phyloP scores from a whole-genome alignment of 2,329 filamentous ascomycete genomes.

The Harringtonia aguacate region DNA sequence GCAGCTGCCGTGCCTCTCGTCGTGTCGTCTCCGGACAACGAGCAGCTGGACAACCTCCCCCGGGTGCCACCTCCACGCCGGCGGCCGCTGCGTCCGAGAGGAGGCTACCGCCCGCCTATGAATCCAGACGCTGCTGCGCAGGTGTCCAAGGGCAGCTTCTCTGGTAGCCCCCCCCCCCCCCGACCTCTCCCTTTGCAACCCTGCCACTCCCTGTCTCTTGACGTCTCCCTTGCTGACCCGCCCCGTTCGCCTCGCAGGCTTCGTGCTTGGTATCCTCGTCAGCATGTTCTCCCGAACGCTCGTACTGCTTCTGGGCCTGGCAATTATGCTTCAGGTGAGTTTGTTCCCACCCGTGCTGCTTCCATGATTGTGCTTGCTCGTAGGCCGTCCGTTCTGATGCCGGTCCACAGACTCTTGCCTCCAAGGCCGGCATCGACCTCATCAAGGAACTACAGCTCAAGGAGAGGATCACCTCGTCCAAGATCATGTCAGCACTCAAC shows the following conservation, averaged over 20 bases:
- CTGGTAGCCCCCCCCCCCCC: slow-evolving; percentile 24
- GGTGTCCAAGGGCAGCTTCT: slow-evolving; percentile 43
- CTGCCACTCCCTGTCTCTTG: background rate
- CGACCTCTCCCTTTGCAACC: background rate
- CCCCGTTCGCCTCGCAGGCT: slow-evolving; percentile 29
- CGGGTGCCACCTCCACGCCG: too few species aligned
- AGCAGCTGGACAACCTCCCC: too few species aligned
- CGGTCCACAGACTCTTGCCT: slow-evolving; percentile 22
- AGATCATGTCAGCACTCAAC: slow-evolving; percentile 37
- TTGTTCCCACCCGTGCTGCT: too few species aligned
- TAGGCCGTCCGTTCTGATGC: too few species aligned
- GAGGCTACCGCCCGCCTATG: slow-evolving; percentile 5
- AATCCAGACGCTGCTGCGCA: slow-evolving; percentile 30
- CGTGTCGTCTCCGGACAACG: background rate
- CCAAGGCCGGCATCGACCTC: slow-evolving; percentile 30
- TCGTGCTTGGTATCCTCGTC: slow-evolving; percentile 53
- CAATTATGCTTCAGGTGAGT: slow-evolving; percentile 52
- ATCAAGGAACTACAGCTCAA: slow-evolving; percentile 25
- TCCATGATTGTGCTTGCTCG: background rate
- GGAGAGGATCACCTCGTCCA: slow-evolving; percentile 24
- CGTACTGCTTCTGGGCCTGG: slow-evolving; percentile 54
- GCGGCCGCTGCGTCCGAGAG: background rate
- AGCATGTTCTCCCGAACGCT: slow-evolving; percentile 62
- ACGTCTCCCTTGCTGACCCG: background rate
- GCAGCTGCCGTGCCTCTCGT: slow-evolving; percentile 6